phyloP scores from a whole-genome alignment of 2,329 filamentous ascomycete species.

The Akanthomyces muscarius region DNA sequence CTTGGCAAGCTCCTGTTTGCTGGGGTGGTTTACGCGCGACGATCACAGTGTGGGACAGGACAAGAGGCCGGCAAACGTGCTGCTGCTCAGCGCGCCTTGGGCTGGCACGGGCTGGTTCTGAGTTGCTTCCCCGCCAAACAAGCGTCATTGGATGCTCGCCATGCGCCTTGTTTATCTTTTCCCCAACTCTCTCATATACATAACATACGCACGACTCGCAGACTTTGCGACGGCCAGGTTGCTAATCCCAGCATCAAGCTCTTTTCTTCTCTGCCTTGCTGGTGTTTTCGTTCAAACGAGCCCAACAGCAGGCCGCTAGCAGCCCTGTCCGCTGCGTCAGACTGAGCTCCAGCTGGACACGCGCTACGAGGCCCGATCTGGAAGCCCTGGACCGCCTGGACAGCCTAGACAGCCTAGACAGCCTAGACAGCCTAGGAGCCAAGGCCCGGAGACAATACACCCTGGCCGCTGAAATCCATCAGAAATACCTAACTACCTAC shows the following conservation, averaged over 20 bases:
- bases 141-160: background rate
- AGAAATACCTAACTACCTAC: background rate
- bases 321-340: background rate
- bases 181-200: background rate
- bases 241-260: background rate
- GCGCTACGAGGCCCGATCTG: conserved; percentile 15
- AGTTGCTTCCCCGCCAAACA: conserved; percentile 13
- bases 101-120: background rate
- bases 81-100: background rate
- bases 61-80: background rate
- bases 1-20: background rate
- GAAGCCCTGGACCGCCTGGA: conserved; percentile 1
- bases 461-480: background rate
- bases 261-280: background rate
- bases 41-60: conserved; percentile 3
- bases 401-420: background rate
- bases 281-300: background rate
- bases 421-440: background rate
- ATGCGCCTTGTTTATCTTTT: background rate
- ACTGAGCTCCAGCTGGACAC: conserved; percentile 9
- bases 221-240: background rate
- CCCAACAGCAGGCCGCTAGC: background rate
- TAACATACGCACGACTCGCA: background rate
- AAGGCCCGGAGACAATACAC: background rate
- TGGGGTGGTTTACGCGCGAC: background rate